Evolutionary conservation across 768 basidiomycete genomes (phyloP), one percentile per base, ranked within the genome.

Genomic region (Polyporus arcularius): DNA sequence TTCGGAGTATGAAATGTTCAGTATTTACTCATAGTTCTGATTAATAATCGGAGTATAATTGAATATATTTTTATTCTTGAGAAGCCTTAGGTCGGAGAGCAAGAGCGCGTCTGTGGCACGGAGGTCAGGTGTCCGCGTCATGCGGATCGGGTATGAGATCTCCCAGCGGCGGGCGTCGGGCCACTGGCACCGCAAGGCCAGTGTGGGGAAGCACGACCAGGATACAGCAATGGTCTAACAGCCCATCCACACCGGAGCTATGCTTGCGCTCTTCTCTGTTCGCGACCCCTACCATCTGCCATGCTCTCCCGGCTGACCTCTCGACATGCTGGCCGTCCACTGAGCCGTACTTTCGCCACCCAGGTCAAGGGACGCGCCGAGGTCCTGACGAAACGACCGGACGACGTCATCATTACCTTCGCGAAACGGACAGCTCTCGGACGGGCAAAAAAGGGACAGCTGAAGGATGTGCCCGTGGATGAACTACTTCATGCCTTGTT

Each of bases 341-440:
- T 60, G 16, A 31, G 51, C 42, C 74, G 78, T 35, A 63, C 66
- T 10, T 70, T 72, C 54, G 73, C 83, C 72, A 69, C 80, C 58
- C 65, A 72, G 26, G 61, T 69, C 26, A 70, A 65, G 21, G 86
- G 86, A 11, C 77, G 82, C 35, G 61, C 80, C 38, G 77, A 79
- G 8, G 71, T 92, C 49, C 78, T 92, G 32, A 79, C 88, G 72
- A 90, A 86, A 80, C 85, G 80, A 53, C 82, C 88, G 0, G 84
- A 92, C 62, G 94, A 96, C 73, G 90, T 96, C 15, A 94, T 96
- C 62, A 87, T 97, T 60, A 92, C 91, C 2, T 92, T 91, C 66
- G 93, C 92, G 12, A 89, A 89, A 71, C 85, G 95, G 52, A 95
- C 92, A n/a, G 86, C 93, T n/a, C 81, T 94, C 64, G 92, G 93